Conservation (phyloP, 2,329 filamentous ascomycete genomes). For the Colletotrichum liriopes region DNA sequence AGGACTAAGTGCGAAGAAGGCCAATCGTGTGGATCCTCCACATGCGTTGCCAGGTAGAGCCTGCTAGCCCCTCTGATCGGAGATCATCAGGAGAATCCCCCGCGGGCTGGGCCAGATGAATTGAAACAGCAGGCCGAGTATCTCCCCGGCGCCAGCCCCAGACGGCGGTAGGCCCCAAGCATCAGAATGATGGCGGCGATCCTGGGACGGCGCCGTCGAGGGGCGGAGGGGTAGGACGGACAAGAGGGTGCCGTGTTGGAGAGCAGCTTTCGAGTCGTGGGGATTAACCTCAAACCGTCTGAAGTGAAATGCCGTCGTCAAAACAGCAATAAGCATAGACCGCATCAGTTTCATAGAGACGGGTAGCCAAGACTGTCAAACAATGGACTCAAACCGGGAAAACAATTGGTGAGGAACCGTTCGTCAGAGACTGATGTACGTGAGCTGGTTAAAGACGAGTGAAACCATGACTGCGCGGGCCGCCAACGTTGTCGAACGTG, state of each 20-base stretch:
- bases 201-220: constrained; percentile 7
- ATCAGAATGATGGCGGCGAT: constrained; percentile 12
- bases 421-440: constrained; percentile 15
- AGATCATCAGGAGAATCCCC: constrained; percentile 12
- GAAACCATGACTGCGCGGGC: constrained; percentile 30
- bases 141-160: constrained; percentile 6
- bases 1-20: constrained; percentile 32
- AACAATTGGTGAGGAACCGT: constrained; percentile 11
- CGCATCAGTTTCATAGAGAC: constrained; percentile 22
- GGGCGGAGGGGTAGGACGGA: constrained; percentile 2
- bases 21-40: constrained; percentile 3
- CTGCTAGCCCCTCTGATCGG: not conserved
- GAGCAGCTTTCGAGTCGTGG: constrained; percentile 21
- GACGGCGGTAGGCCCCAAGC: constrained; percentile 1
- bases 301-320: constrained; percentile 34
- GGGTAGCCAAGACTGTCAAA: constrained; percentile 29
- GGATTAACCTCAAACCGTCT: constrained; percentile 29
- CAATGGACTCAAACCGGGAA: constrained; percentile 26
- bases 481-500: not conserved
- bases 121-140: constrained; percentile 20
- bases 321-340: constrained; percentile 28
- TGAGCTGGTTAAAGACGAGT: constrained; percentile 3
- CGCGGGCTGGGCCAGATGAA: constrained; percentile 15
- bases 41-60: constrained; percentile 8
- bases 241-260: constrained; percentile 13